phyloP scores from a whole-genome alignment of 75 land plant species.

The Adiantum capillusveneris region DNA sequence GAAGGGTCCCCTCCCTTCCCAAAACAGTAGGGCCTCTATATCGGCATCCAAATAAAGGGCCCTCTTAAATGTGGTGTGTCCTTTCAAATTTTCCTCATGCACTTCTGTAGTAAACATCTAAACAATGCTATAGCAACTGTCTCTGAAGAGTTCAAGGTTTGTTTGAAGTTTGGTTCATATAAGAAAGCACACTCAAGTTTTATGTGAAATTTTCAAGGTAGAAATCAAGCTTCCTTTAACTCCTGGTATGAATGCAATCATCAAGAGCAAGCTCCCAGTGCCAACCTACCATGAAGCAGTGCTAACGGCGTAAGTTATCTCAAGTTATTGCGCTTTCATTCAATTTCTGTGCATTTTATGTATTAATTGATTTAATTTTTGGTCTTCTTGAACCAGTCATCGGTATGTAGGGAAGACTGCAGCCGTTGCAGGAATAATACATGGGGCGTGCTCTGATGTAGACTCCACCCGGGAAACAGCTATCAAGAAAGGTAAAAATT shows the following conservation, averaged over 20 bases:
- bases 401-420: conserved; percentile 10
- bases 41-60: too few species aligned
- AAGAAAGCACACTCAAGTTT: too few species aligned
- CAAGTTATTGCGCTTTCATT: too few species aligned
- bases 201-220: conserved; percentile 3
- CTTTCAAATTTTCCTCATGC: too few species aligned
- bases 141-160: too few species aligned
- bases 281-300: conserved; percentile 13
- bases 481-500: conserved; percentile 3
- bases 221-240: conserved; percentile 12
- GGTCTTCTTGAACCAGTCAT: conserved; percentile 4
- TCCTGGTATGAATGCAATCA: conserved; percentile 14
- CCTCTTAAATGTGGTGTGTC: too few species aligned
- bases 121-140: too few species aligned
- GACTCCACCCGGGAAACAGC: conserved; percentile 9
- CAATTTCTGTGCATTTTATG: too few species aligned
- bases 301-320: conserved; percentile 11
- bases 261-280: conserved; percentile 10
- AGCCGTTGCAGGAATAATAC: conserved; percentile 11
- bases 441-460: conserved; percentile 7
- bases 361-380: not conserved
- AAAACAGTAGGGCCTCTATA: too few species aligned
- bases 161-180: too few species aligned
- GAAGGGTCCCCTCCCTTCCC: too few species aligned
- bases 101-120: too few species aligned